Conservation (phyloP, 2,329 filamentous ascomycete genomes). For the Beauveria medogensis region DNA sequence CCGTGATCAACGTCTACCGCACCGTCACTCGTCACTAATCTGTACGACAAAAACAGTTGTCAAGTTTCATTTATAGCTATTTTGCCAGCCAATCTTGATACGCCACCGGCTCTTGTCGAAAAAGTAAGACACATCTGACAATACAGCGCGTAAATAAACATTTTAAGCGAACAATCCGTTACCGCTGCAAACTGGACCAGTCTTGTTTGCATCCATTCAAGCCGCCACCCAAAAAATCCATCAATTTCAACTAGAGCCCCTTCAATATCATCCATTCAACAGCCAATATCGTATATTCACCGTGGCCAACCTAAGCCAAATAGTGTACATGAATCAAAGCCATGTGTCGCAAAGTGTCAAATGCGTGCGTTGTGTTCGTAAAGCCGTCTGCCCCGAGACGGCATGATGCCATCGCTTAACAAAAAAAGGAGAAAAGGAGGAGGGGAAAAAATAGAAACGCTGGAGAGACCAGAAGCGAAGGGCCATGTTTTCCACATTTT, state of each 20-base stretch:
- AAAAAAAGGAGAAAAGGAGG: neutral
- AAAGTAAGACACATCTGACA: neutral
- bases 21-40: too few relatives aligned
- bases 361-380: slow-evolving; percentile 1
- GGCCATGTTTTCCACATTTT: slow-evolving; percentile 8
- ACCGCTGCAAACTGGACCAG: neutral
- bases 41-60: too few relatives aligned
- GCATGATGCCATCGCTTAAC: slow-evolving; percentile 8
- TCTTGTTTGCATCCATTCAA: neutral
- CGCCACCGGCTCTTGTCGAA: neutral
- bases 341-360: slow-evolving; percentile 1
- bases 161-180: neutral
- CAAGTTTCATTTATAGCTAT: neutral
- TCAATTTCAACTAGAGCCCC: neutral
- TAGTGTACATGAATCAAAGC: slow-evolving; percentile 11
- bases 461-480: neutral
- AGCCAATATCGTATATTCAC: neutral
- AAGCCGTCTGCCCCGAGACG: slow-evolving; percentile 8
- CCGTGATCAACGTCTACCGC: too few relatives aligned
- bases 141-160: neutral
- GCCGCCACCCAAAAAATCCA: neutral
- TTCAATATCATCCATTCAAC: neutral
- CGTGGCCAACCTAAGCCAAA: neutral
- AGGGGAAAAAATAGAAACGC: neutral
- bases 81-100: neutral